Base-by-base conservation (phyloP, 140 eudicot genomes). In the Anethum foeniculum region DNA sequence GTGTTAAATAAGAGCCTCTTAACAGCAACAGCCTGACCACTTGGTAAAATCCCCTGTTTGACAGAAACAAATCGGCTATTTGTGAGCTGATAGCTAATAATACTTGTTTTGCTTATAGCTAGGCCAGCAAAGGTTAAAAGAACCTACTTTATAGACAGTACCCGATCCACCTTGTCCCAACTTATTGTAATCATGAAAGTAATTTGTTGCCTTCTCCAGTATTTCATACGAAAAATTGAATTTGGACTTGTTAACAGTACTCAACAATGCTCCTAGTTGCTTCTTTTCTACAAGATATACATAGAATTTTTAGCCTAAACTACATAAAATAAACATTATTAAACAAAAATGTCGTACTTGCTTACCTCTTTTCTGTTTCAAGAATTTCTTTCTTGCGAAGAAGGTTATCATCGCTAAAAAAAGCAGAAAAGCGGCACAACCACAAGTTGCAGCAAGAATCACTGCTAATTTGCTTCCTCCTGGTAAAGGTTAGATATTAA, bases 141-240 rank as follows among this genome's bases (percentile, higher is more conserved):
- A 44, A 34, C 38, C 69, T 82, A 85, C 91, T 76, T 86, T 86
- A 79, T 86, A 88, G 18, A 88, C 90, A 18, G 86, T 71, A 44
- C 92, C 92, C 9, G 85, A 80, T 80, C 92, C 92, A 0, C 92
- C 92, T 84, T 88, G 88, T 13, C 92, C 92, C 4, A 88, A 83
- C 79, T 86, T 88, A 47, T 80, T 86, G 4, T 85, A 73, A 19
- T 76, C 65, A 49, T 76, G 47, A 54, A 86, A 86, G 79, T 80
- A 82, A 75, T 78, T 65, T 58, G 90, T 88, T 47, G 92, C 92
- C 75, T 67, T 82, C 44, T 88, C 90, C 16, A 88, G 90, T 13
- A 72, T 81, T 81, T 86, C 89, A 28, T 86, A 88, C 2, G 84
- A 56, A 44, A 73, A 79, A 47, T 85, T 86, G 82, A 84, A 80